Conservation (phyloP, 345 rosid genomes). For the Eucalyptus tenuipes region DNA sequence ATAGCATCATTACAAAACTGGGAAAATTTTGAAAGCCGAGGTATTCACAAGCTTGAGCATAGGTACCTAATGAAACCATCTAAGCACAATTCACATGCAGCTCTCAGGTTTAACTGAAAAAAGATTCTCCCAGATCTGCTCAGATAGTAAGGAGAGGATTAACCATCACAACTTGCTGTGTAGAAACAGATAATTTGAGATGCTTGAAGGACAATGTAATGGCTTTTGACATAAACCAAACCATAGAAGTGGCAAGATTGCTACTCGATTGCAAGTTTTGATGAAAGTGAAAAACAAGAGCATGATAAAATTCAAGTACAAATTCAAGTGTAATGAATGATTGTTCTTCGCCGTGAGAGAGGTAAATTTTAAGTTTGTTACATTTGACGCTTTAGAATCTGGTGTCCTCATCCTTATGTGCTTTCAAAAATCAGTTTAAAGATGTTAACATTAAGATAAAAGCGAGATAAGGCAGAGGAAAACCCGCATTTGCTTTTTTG, state of each 20-base stretch:
- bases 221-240: neutral
- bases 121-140: neutral
- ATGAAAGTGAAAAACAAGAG: neutral
- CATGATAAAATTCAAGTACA: neutral
- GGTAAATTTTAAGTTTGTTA: neutral
- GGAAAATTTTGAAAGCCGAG: neutral
- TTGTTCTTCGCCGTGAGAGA: neutral
- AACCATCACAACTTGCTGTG: neutral
- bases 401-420: neutral
- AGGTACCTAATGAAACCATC: neutral
- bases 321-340: neutral
- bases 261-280: neutral
- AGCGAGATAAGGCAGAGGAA: neutral
- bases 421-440: neutral
- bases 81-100: neutral
- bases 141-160: neutral
- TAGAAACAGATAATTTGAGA: neutral
- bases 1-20: neutral
- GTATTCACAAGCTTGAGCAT: neutral
- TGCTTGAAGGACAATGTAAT: neutral
- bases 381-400: neutral
- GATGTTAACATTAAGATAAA: neutral
- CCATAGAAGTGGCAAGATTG: neutral
- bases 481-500: neutral
- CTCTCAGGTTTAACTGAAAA: neutral